Evolutionary conservation across 192 early-diverging fungal genomes (phyloP), one percentile per base, ranked within the genome.

Genomic region (Phycomyces nitens): DNA sequence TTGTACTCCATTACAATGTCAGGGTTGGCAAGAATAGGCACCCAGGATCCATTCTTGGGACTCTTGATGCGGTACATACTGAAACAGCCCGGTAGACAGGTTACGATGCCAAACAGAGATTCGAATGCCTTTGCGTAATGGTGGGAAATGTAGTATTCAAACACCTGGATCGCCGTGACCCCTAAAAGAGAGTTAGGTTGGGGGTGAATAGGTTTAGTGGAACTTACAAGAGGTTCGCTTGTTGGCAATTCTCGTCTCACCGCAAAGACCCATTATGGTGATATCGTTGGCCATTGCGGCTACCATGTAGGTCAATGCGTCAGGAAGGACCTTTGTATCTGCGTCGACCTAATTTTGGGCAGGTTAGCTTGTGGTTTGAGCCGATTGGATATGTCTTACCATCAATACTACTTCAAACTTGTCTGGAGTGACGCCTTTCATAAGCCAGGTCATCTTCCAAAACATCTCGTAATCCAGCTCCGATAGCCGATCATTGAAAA

Each of bases 41-140:
- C 90, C 80, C 78, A 82, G 56, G 77, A 74, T 14, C 81, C 70
- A 54, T 86, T 81, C 72, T 89, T 89, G 68, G 83, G 87, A 14
- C 82, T 84, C 70, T 97, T 83, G 59, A 98, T 82, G 53, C 96
- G 89, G 74, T 98, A 98, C 96, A 98, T 95, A 64, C 86, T 86
- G 85, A 98, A 98, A 79, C 96, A 96, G 21, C 94, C 94, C 14
- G 94, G 94, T 60, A 98, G 75, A 80, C 96, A 98, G 1, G 94
- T 93, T 15, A 97, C 94, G 56, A 86, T 88, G 21, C 94, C 94
- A 69, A 97, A 97, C 24, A 97, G 79, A 24, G 94, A 96, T 74
- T 96, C 94, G 69, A 96, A 96, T 0, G 94, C 92, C 71, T 96
- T 96, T 23, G 93, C 87, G 68, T 94, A 80, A 70, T 97, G 92